A percentile compares a stretch with the other conserved stretches of the same genome.
Conservation (phyloP, 2,329 filamentous ascomycete species). For the Colletotrichum sp. region DNA sequence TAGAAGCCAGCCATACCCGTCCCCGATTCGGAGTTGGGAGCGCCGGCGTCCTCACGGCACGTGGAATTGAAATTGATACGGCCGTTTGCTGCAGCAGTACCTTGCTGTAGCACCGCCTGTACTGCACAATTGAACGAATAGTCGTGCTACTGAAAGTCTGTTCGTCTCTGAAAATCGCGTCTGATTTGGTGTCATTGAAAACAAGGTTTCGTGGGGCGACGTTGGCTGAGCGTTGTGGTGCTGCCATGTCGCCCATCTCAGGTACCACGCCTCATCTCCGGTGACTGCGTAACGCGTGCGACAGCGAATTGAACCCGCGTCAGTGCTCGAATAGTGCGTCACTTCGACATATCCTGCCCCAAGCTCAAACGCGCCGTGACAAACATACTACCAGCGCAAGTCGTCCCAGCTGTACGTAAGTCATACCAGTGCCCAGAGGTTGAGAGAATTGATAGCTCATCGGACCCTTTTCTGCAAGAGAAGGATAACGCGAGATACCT, state of each 20-base stretch:
- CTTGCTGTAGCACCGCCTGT: background rate
- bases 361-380: background rate
- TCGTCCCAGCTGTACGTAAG: background rate
- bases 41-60: background rate
- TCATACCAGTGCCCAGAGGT: background rate
- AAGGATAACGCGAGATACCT: slow-evolving; percentile 8
- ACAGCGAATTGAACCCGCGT: background rate
- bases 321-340: background rate
- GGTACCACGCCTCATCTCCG: background rate
- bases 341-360: background rate
- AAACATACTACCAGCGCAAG: background rate
- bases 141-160: background rate
- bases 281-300: background rate
- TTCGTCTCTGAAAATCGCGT: background rate
- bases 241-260: background rate
- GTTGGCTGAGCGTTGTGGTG: background rate
- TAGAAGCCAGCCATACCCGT: background rate
- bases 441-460: slow-evolving; percentile 8
- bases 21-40: slow-evolving; percentile 1
- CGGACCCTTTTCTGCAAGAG: slow-evolving; percentile 2
- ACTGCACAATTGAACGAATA: background rate
- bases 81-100: background rate
- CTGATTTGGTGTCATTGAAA: background rate
- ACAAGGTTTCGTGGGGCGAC: slow-evolving; percentile 6
- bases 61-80: background rate